phyloP scores from a whole-genome alignment of 495 filamentous ascomycete genomes.

The Neurospora tetraspora region DNA sequence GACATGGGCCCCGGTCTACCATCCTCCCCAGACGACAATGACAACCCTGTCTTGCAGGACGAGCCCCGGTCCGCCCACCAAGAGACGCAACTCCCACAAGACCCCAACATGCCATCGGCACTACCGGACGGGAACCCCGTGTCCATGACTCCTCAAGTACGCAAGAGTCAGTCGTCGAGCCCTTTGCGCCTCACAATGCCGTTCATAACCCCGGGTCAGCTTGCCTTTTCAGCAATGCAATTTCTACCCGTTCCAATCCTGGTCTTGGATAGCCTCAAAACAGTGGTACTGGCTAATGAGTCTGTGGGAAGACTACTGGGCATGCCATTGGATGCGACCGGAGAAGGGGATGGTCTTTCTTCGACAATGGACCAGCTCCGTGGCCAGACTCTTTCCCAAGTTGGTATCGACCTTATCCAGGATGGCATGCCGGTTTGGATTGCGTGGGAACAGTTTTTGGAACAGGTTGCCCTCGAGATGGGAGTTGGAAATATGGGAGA shows the following conservation, averaged over 20 bases:
- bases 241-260: conserved; percentile 59
- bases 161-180: conserved; percentile 18
- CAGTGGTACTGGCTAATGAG: conserved; percentile 58
- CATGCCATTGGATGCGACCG: conserved; percentile 26
- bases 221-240: conserved; percentile 55
- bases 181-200: conserved; percentile 30
- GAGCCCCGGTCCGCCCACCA: background rate
- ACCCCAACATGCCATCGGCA: background rate
- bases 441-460: conserved; percentile 45
- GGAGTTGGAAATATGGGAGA: conserved; percentile 14
- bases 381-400: conserved; percentile 46
- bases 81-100: background rate
- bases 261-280: conserved; percentile 51
- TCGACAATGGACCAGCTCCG: conserved; percentile 36
- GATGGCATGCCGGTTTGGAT: conserved; percentile 45
- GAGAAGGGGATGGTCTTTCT: conserved; percentile 19
- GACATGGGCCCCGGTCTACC: conserved; percentile 7
- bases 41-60: background rate
- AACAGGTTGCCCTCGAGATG: conserved; percentile 39
- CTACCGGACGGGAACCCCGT: background rate
- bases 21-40: background rate
- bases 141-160: background rate
- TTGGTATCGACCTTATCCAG: conserved; percentile 53
- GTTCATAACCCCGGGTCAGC: conserved; percentile 28
- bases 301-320: conserved; percentile 56